phyloP scores from a whole-genome alignment of 352 stramenopile species.

The Globisporangium orthogonon region DNA sequence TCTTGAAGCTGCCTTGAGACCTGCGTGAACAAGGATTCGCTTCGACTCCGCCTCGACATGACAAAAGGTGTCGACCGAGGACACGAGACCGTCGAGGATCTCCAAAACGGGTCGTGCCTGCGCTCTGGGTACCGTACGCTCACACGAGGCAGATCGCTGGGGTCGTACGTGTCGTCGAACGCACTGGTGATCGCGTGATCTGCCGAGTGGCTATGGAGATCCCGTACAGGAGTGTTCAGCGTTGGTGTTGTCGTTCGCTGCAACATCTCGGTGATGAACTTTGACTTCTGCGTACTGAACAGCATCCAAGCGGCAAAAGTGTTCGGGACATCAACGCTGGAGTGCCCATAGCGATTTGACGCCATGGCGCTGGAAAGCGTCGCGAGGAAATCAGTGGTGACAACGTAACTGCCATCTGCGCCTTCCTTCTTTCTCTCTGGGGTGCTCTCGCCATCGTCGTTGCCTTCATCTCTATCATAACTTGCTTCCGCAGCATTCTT shows the following conservation, averaged over 20 bases:
- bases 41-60: neutral
- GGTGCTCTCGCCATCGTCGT: neutral
- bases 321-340: conserved; percentile 13
- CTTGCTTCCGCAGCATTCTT: neutral
- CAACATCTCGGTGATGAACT: conserved; percentile 25
- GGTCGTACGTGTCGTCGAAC: conserved; percentile 6
- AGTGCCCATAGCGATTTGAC: conserved; percentile 19
- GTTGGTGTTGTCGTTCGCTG: conserved; percentile 13
- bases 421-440: neutral
- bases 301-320: conserved; percentile 16
- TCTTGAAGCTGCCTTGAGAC: conserved; percentile 12
- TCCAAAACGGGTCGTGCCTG: conserved; percentile 8
- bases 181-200: neutral
- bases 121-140: neutral
- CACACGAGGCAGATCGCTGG: conserved; percentile 10
- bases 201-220: neutral
- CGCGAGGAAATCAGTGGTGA: conserved; percentile 11
- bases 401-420: neutral
- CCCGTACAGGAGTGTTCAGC: conserved; percentile 1
- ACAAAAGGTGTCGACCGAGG: neutral
- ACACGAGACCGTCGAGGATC: too few species aligned
- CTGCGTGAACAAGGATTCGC: conserved; percentile 9
- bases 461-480: neutral
- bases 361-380: conserved; percentile 18
- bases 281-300: conserved; percentile 35